phyloP scores from a whole-genome alignment of 257 asterid species.

The Lycium barbarum region DNA sequence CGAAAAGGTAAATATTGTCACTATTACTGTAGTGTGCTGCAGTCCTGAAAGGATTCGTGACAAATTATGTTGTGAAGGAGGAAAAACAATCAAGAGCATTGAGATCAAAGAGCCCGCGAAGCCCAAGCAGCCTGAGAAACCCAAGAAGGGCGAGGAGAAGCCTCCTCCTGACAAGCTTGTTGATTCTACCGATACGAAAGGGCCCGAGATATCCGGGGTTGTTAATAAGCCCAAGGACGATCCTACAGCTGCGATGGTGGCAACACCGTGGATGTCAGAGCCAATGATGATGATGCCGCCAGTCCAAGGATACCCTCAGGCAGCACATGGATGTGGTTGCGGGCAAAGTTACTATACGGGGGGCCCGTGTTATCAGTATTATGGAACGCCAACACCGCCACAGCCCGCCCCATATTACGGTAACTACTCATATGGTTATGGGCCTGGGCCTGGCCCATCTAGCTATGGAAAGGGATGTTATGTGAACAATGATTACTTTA shows the following conservation, averaged over 20 bases:
- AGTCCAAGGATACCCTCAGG: too few species aligned
- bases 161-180: too few species aligned
- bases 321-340: too few species aligned
- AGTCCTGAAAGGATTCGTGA: constrained; percentile 85
- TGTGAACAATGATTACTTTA: constrained; percentile 50
- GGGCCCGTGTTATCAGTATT: too few species aligned
- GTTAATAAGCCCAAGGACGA: constrained; percentile 25
- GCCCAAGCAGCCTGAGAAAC: constrained; percentile 27
- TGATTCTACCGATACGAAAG: constrained; percentile 38
- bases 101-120: constrained; percentile 52
- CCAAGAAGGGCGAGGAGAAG: too few species aligned
- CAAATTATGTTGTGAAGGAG: constrained; percentile 63
- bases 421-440: constrained; percentile 41
- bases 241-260: not conserved
- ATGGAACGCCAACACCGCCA: constrained; percentile 49
- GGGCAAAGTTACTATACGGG: too few species aligned
- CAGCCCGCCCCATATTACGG: constrained; percentile 50
- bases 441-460: constrained; percentile 25
- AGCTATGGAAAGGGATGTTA: constrained; percentile 41
- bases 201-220: constrained; percentile 39
- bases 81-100: constrained; percentile 62
- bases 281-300: constrained; percentile 39
- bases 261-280: constrained; percentile 34
- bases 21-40: constrained; percentile 73
- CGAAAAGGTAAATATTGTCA: constrained; percentile 66